These are phyloP conservation scores for Hirschioporus abietinus DNA, from an alignment of 768 basidiomycete species.

Conservation along the genomic window DNA sequence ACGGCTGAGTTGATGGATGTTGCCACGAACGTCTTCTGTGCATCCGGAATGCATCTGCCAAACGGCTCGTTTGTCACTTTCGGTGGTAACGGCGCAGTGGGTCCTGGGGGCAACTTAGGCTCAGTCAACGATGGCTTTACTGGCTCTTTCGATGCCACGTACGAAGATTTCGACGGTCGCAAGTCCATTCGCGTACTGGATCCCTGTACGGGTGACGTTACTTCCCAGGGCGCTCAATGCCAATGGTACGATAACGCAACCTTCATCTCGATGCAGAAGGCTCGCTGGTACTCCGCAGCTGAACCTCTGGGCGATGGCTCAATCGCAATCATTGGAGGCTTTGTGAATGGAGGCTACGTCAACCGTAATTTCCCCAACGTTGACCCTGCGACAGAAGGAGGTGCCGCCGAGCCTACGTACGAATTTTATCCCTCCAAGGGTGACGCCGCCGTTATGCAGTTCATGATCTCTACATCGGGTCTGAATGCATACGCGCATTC, in stretches of 20 bases:
- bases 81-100: conserved; percentile 75
- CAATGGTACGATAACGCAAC: conserved; percentile 69
- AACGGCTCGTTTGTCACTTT: conserved; percentile 73
- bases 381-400: conserved; percentile 58
- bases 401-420: conserved; percentile 74
- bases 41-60: conserved; percentile 77
- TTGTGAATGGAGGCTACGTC: conserved; percentile 72
- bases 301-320: conserved; percentile 74
- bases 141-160: conserved; percentile 57
- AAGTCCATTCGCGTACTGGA: conserved; percentile 77
- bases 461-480: conserved; percentile 68
- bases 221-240: conserved; percentile 43
- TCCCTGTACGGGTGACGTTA: conserved; percentile 48
- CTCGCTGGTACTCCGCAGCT: conserved; percentile 75
- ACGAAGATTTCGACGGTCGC: conserved; percentile 77
- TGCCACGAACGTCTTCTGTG: conserved; percentile 70
- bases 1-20: conserved; percentile 65
- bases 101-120: conserved; percentile 55
- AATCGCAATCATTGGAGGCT: conserved; percentile 77
- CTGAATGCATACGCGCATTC: conserved; percentile 74
- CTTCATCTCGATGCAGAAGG: conserved; percentile 57
- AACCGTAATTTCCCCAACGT: conserved; percentile 68
- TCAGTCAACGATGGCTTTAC: conserved; percentile 42
- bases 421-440: conserved; percentile 75
- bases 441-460: conserved; percentile 48